Percentiles rank a stretch among this genome's conserved stretches.
Evolutionary conservation across 345 rosid species (phyloP).

Genomic region (Salix purpurea): DNA sequence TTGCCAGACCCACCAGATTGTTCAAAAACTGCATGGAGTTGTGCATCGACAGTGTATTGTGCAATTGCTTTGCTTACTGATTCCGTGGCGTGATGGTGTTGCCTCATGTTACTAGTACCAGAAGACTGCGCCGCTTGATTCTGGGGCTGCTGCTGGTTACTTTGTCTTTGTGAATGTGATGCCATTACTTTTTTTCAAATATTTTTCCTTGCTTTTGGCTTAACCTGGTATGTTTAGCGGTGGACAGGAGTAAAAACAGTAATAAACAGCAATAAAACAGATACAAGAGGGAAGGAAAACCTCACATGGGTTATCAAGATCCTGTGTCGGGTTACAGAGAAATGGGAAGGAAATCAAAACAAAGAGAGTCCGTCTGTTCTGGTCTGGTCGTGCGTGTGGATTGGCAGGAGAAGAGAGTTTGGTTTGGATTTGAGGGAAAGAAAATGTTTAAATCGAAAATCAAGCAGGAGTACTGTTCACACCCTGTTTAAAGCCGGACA

Average conservation of each 20-base stretch:
- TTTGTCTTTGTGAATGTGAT: conserved; percentile 24
- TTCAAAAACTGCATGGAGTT: conserved; percentile 89
- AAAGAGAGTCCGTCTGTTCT: neutral
- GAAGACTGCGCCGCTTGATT: conserved; percentile 34
- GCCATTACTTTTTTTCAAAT: conserved; percentile 22
- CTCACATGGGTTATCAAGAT: neutral
- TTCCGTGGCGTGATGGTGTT: conserved; percentile 31
- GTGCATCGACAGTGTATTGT: conserved; percentile 90
- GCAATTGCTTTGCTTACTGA: conserved; percentile 83
- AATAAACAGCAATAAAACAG: neutral
- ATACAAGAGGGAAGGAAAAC: neutral
- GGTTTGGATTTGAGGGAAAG: neutral
- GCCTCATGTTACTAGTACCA: conserved; percentile 41
- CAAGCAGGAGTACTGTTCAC: neutral
- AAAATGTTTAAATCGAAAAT: neutral
- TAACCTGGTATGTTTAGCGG: neutral
- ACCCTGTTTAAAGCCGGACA: neutral
- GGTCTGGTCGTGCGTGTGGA: neutral
- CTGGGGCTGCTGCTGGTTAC: conserved; percentile 14
- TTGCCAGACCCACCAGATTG: conserved; percentile 83
- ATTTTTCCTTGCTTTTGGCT: neutral
- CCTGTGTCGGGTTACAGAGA: neutral
- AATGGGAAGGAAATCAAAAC: neutral
- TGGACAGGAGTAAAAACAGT: neutral
- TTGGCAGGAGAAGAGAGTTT: neutral